These are phyloP conservation scores for Sugiyamaella chiloensis DNA, from an alignment of 805 yeast genomes.

Conservation along the genomic window DNA sequence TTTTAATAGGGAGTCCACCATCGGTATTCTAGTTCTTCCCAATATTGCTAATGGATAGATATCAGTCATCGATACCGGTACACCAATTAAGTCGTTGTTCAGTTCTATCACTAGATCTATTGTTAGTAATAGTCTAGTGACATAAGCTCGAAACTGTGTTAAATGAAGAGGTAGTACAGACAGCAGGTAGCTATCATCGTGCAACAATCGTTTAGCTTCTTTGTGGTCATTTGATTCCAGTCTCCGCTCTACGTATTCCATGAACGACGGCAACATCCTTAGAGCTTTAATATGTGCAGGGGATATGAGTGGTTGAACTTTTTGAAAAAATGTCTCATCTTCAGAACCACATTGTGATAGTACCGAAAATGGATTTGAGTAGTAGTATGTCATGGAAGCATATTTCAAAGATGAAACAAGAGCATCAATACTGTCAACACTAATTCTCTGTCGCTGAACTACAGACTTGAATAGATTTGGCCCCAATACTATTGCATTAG, in stretches of 20 bases:
- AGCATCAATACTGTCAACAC: slow-evolving; percentile 26
- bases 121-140: neutral
- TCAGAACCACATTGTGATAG: slow-evolving; percentile 4
- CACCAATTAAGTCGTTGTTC: neutral
- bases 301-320: slow-evolving; percentile 7
- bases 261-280: slow-evolving; percentile 39
- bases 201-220: slow-evolving; percentile 20
- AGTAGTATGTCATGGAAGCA: slow-evolving; percentile 35
- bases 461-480: slow-evolving; percentile 25
- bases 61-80: neutral
- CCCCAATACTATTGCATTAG: slow-evolving; percentile 20
- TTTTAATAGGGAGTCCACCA: neutral
- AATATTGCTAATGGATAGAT: slow-evolving; percentile 4
- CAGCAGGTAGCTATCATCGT: slow-evolving; percentile 23
- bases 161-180: slow-evolving; percentile 21
- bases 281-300: slow-evolving; percentile 28
- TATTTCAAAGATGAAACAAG: slow-evolving; percentile 30
- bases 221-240: slow-evolving; percentile 12
- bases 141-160: slow-evolving; percentile 20
- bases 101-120: slow-evolving; percentile 6
- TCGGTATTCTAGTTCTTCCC: neutral
- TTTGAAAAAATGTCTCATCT: slow-evolving; percentile 4
- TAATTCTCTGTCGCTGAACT: slow-evolving; percentile 22
- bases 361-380: slow-evolving; percentile 36
- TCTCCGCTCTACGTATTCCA: slow-evolving; percentile 23